Base-by-base conservation (phyloP, 23 red algal genomes). In the Gracilaria domingensis region DNA sequence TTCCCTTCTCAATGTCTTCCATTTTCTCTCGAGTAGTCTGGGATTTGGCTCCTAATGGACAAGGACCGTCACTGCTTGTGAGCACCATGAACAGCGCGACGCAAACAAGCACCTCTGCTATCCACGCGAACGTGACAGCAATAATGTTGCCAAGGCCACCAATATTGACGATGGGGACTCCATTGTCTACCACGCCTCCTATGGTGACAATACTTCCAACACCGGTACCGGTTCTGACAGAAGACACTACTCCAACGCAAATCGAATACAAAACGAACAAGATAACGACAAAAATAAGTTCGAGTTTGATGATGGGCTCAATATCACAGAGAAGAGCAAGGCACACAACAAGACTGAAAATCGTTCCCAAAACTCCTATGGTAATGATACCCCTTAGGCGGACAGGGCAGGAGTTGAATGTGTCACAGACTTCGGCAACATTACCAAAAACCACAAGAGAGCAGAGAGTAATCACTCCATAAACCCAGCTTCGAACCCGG, bases 51-150 rank as follows among this genome's bases (percentile, higher is more conserved):
- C 37, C 33, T 18, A 87, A 24, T 1, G 50, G 50, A 51, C 74
- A 58, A 23, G 69, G 69, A 58, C 64, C 79, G 37, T 55, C 79
- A 44, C 36, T 65, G 33, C 79, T 45, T 64, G 79, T 82, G 50
- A 82, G 55, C 21, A 55, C 53, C 79, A 65, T 65, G 33, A 82
- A 64, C 50, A 82, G 30, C 4, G 33, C 50, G 4, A 87, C 61
- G 50, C 40, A 87, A 44, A 54, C 39, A 0, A 87, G 67, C 21
- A 87, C 44, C 55, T 75, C 64, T 4, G 66, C 44, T 53, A 87
- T 75, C 84, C 84, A 87, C n/a, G 84, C 24, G n/a, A 87, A 87
- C 16, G 50, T 87, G n/a, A 87, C 84, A 76, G 84, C 37, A 76
- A 75, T 57, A 71, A 29, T 87, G 66, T 87, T 87, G 50, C 84